Evolutionary conservation across 2,329 filamentous ascomycete genomes (phyloP), one percentile per base, ranked within the genome.

Genomic region (Trichoderma arundinaceum): DNA sequence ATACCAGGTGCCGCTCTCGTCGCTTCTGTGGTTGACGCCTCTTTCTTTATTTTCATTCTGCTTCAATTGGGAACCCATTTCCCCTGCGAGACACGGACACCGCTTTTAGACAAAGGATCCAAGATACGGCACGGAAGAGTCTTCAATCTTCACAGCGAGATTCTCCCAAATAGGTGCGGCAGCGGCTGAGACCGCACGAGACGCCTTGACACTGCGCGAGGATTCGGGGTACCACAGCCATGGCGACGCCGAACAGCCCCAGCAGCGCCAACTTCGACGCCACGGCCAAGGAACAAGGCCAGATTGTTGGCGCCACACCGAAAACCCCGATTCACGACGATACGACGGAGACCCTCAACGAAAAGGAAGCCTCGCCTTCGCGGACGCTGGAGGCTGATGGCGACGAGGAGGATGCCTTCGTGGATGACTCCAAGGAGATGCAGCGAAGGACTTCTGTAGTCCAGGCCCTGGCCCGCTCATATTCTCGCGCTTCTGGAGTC

Each of bases 381-480:
- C 69, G 70, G 7, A 74, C 74, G 2, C 49, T 74, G 9, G 57
- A 60, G 33, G 57, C 57, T 8, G 57, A 58, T 19, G 72, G 76
- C 5, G 77, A 78, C 65, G 75, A 68, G 0, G 70, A 71, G 2
- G 69, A 74, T 13, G 38, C n/a, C 48, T 53, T 13, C 39, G 72
- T 71, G 70, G 56, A 65, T 7, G 46, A 71, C 10, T 64, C 67
- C 22, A 74, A 73, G 3, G 84, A 85, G 73, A 77, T 83, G 76
- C 77, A 78, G 60, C 82, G 83, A 57, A 82, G 85, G 68, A 76
- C 79, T 64, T 84, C 82, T 8, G 75, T 83, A 32, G 84, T 88
- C 19, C 84, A 86, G 70, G 78, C 79, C n/a, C 78, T 88, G 4
- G 86, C 86, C 1, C 82, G 84, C 58, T 80, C 80, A 67, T 86